Evolutionary conservation across 306 rosid species (phyloP).

Genomic region (Canavalia ensiformis): DNA sequence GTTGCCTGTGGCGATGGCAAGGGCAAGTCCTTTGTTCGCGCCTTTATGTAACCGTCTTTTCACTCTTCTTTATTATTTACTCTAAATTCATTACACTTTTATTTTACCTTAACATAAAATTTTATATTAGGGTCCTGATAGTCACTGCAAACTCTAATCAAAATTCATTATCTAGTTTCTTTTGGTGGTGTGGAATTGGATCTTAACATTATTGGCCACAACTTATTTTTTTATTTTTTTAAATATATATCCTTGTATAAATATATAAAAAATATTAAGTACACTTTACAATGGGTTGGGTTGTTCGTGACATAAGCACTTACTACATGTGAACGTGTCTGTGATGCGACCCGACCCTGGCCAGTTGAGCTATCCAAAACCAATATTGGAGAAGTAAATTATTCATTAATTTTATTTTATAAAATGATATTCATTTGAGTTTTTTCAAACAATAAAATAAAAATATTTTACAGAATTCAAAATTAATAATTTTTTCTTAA

Average conservation of each 20-base stretch:
- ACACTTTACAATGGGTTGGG: background rate
- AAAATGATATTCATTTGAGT: too few species aligned
- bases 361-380: background rate
- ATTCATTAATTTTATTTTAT: too few species aligned
- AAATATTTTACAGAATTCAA: too few species aligned
- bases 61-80: background rate
- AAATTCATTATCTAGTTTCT: background rate
- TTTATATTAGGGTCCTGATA: background rate
- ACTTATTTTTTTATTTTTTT: background rate
- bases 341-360: background rate
- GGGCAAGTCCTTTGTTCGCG: constrained; percentile 95
- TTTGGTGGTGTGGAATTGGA: background rate
- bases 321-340: background rate
- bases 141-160: background rate
- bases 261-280: background rate
- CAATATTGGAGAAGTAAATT: too few species aligned
- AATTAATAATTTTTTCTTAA: too few species aligned
- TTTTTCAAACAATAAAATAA: too few species aligned
- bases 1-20: constrained; percentile 95
- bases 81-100: too few species aligned
- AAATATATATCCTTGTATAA: too few species aligned
- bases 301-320: constrained; percentile 1
- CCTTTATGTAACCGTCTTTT: constrained; percentile 70
- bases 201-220: background rate
- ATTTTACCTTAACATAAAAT: background rate